phyloP scores from a whole-genome alignment of 331 rosid genomes.

The Cydonia oblonga region DNA sequence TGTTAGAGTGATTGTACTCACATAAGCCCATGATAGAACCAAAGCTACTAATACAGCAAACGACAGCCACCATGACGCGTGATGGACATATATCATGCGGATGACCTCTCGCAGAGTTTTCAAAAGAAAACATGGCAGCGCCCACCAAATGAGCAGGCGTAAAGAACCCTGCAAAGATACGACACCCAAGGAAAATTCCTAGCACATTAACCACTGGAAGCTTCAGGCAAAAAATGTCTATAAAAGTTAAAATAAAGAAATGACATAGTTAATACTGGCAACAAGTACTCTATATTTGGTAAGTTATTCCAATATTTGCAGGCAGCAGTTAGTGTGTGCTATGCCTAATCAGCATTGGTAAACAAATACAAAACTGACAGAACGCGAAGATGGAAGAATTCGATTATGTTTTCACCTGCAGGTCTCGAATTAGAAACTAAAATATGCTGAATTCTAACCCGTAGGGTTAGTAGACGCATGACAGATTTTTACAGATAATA shows the following conservation, averaged over 20 bases:
- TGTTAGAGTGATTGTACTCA: slow-evolving; percentile 56
- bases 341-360: neutral
- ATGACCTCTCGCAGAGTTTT: slow-evolving; percentile 51
- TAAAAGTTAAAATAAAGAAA: neutral
- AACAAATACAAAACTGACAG: neutral
- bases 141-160: slow-evolving; percentile 52
- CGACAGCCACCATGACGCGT: slow-evolving; percentile 44
- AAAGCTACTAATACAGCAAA: slow-evolving; percentile 32
- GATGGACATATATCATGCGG: slow-evolving; percentile 30
- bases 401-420: neutral
- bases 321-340: neutral
- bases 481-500: neutral
- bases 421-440: neutral
- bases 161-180: slow-evolving; percentile 36
- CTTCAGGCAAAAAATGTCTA: neutral
- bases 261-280: neutral
- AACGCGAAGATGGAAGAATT: neutral
- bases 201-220: neutral
- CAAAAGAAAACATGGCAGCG: slow-evolving; percentile 45
- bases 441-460: neutral
- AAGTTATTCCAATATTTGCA: neutral
- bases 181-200: neutral
- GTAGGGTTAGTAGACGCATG: neutral
- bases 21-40: slow-evolving; percentile 64
- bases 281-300: neutral